A percentile compares a stretch with the other conserved stretches of the same genome.
Evolutionary conservation across 306 rosid genomes (phyloP).

Genomic region (Glycine tomentella): DNA sequence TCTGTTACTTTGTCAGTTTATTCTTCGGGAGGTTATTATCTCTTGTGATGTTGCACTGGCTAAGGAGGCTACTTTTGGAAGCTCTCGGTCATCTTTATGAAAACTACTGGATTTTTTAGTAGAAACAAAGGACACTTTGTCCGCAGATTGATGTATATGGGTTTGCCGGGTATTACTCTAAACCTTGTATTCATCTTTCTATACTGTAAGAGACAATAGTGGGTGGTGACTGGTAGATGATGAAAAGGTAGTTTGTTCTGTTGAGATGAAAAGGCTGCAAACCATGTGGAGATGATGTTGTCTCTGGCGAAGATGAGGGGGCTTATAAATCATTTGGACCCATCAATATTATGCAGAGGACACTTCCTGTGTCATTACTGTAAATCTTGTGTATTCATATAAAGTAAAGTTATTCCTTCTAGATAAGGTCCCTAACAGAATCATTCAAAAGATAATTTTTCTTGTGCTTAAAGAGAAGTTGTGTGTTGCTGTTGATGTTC

Average conservation of each 20-base stretch:
- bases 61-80: not conserved
- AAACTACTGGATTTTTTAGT: not conserved
- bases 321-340: not conserved
- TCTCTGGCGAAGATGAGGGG: not conserved
- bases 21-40: not conserved
- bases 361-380: not conserved
- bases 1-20: not conserved
- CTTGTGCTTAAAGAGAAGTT: not conserved
- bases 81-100: not conserved
- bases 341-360: not conserved
- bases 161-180: not conserved
- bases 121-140: not conserved
- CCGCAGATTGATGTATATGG: too few relatives aligned
- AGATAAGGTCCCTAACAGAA: not conserved
- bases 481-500: conserved; percentile 11
- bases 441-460: not conserved
- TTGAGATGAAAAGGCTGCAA: not conserved
- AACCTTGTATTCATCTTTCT: conserved; percentile 19
- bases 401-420: not conserved
- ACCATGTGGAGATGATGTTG: not conserved
- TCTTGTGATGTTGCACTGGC: not conserved
- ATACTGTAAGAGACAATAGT: not conserved
- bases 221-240: not conserved
- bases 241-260: not conserved
- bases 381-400: conserved; percentile 19